Conservation (phyloP, 2,329 filamentous ascomycete genomes). For the Epichloe baconii region DNA sequence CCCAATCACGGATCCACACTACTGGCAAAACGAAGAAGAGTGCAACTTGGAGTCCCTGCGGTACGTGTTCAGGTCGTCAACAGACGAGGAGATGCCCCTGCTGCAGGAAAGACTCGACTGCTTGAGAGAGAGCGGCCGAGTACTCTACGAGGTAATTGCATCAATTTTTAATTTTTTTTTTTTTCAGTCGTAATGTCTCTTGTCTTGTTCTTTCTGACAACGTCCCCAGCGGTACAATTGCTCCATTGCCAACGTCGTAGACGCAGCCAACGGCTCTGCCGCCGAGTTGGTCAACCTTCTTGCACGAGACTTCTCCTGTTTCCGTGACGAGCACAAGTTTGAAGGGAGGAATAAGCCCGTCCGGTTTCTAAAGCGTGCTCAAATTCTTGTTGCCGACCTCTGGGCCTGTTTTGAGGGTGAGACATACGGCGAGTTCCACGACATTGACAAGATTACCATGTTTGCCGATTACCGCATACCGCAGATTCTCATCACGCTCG, state of each 20-base stretch:
- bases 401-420: slow-evolving; percentile 91
- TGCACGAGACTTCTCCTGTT: slow-evolving; percentile 69
- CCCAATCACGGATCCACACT: slow-evolving; percentile 77
- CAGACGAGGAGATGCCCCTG: slow-evolving; percentile 76
- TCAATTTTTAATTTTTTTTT: neutral
- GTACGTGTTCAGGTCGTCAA: slow-evolving; percentile 76
- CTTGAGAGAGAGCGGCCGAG: slow-evolving; percentile 67
- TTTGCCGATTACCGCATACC: slow-evolving; percentile 97
- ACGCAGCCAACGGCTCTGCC: slow-evolving; percentile 64
- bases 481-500: slow-evolving; percentile 75
- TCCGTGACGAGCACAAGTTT: slow-evolving; percentile 68
- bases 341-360: slow-evolving; percentile 57
- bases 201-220: neutral
- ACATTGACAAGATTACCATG: slow-evolving; percentile 95
- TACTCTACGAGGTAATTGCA: slow-evolving; percentile 57
- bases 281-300: slow-evolving; percentile 77
- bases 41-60: slow-evolving; percentile 62
- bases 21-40: slow-evolving; percentile 66
- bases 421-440: slow-evolving; percentile 65
- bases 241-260: slow-evolving; percentile 60
- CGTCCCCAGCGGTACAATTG: slow-evolving; percentile 55
- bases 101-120: slow-evolving; percentile 65
- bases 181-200: neutral
- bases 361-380: slow-evolving; percentile 81
- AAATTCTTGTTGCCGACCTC: slow-evolving; percentile 89